Percentiles rank a stretch among this genome's conserved stretches.
Conservation (phyloP, 2,329 filamentous ascomycete genomes). For the Trichophaea hybrida region DNA sequence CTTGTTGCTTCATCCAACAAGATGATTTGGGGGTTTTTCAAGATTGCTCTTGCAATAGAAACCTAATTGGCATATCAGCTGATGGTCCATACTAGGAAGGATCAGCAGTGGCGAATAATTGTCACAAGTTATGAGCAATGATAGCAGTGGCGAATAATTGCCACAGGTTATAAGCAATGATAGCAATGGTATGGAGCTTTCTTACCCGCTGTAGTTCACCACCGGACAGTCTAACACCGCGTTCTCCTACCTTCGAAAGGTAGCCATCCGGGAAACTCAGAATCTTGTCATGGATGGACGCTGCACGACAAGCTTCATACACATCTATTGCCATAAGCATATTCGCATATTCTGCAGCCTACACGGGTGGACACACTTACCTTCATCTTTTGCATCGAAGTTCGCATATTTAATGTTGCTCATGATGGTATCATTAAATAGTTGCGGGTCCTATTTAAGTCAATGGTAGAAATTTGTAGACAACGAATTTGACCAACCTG, state of each 20-base stretch:
- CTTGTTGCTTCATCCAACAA: conserved; percentile 41
- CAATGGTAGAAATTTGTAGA: background rate
- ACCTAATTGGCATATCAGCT: conserved; percentile 17
- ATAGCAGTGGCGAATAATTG: background rate
- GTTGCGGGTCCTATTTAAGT: conserved; percentile 41
- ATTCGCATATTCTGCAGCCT: background rate
- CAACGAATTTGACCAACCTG: conserved; percentile 20
- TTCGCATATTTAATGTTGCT: conserved; percentile 52
- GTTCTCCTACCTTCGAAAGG: conserved; percentile 36
- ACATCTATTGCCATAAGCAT: conserved; percentile 34
- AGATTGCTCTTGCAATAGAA: conserved; percentile 30
- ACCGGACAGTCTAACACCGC: conserved; percentile 38
- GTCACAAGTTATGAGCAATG: no score
- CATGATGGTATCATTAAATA: conserved; percentile 51
- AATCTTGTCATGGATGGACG: conserved; percentile 51
- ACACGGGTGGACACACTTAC: conserved; percentile 14
- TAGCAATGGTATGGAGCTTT: background rate
- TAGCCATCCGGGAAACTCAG: conserved; percentile 42
- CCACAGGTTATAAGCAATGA: no score
- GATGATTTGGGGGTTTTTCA: conserved; percentile 34
- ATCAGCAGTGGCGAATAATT: background rate
- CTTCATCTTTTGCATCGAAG: conserved; percentile 44
- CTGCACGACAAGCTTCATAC: conserved; percentile 45
- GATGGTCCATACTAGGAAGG: background rate
- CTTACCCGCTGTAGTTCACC: conserved; percentile 38